These are phyloP conservation scores for Phytophthora pinifolia DNA, from an alignment of 352 stramenopile species.

Conservation along the genomic window DNA sequence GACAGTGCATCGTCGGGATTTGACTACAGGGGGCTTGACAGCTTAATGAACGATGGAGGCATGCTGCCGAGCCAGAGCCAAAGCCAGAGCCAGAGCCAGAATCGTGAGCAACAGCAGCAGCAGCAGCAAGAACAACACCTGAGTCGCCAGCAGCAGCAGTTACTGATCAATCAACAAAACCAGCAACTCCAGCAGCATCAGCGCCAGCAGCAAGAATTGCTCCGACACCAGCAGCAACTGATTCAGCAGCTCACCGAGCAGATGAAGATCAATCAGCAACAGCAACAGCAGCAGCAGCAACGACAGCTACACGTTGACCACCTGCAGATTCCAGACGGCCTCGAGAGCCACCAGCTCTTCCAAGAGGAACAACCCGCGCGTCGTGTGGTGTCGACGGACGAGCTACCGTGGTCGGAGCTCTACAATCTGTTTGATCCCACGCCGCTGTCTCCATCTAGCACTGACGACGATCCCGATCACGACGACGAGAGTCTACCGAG, in stretches of 20 bases:
- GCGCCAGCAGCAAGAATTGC: constrained; percentile 31
- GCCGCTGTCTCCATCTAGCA: constrained; percentile 39
- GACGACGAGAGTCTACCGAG: constrained; percentile 57
- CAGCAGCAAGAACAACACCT: constrained; percentile 28
- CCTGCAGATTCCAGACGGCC: constrained; percentile 31
- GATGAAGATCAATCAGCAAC: constrained; percentile 40
- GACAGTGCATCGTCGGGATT: constrained; percentile 38
- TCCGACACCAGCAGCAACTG: constrained; percentile 30
- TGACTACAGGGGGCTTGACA: constrained; percentile 39
- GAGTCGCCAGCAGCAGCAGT: constrained; percentile 24
- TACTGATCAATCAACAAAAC: constrained; percentile 30
- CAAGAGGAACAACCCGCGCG: constrained; percentile 53
- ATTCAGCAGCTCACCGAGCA: constrained; percentile 40
- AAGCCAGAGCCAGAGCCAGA: no score
- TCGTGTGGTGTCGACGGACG: constrained; percentile 67
- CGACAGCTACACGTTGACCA: constrained; percentile 16
- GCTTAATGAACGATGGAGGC: constrained; percentile 32
- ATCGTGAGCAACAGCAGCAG: constrained; percentile 35
- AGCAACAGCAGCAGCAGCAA: constrained; percentile 26
- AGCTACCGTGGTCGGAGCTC: constrained; percentile 79
- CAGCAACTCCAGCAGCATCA: constrained; percentile 43
- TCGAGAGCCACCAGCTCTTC: constrained; percentile 71
- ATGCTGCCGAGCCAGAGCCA: constrained; percentile 21
- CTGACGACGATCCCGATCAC: constrained; percentile 56
- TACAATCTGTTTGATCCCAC: constrained; percentile 77